These are phyloP conservation scores for Auricularia auricula-judae DNA, from an alignment of 768 basidiomycete species.

Conservation along the genomic window DNA sequence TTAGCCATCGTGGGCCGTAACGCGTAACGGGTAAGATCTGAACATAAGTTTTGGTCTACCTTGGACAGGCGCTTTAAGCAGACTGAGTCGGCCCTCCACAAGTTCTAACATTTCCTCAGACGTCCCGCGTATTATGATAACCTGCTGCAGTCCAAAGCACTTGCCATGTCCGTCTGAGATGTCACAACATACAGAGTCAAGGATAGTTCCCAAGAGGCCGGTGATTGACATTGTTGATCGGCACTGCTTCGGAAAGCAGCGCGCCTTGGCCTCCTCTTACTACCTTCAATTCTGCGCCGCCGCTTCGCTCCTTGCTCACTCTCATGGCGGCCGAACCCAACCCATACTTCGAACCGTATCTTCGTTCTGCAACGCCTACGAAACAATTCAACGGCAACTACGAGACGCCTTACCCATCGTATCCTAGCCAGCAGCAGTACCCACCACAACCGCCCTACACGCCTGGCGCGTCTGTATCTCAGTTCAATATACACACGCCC, in stretches of 20 bases:
- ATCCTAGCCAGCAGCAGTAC: neutral
- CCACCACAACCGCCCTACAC: neutral
- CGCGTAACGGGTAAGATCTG: no score
- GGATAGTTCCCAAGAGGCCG: no score
- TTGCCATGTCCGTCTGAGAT: no score
- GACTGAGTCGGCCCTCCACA: no score
- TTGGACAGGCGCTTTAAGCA: no score
- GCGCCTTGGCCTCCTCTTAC: neutral
- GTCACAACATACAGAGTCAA: no score
- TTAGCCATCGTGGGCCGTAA: no score
- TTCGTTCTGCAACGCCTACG: neutral
- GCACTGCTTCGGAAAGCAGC: neutral
- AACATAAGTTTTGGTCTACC: no score
- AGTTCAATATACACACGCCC: neutral
- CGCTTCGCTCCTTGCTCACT: neutral
- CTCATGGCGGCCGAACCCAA: conserved; percentile 1
- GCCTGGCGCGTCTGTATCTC: neutral
- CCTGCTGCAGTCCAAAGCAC: no score
- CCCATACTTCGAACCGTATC: neutral
- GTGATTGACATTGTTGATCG: no score
- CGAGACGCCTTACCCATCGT: neutral
- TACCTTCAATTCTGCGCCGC: neutral
- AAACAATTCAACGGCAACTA: neutral
- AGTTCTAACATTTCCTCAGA: no score
- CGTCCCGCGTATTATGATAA: no score